Evolutionary conservation across 129 eudicot species (phyloP).

Genomic region (Scalesia atractyloides): DNA sequence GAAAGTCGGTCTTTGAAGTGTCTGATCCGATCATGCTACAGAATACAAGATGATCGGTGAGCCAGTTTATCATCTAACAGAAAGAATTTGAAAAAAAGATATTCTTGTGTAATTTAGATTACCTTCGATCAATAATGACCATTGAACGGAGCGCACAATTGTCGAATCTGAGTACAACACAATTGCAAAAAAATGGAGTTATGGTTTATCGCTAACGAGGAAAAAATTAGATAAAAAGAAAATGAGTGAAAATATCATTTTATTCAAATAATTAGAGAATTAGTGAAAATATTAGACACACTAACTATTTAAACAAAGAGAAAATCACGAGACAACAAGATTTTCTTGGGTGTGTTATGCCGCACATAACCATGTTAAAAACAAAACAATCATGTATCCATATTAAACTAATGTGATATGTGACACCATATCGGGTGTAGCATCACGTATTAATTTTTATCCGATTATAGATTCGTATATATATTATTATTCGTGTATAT

Average conservation of each 20-base stretch:
- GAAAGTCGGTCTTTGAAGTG: constrained; percentile 58
- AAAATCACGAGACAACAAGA: too few relatives aligned
- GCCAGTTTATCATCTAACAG: neutral
- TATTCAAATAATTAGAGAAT: neutral
- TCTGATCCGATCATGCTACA: constrained; percentile 61
- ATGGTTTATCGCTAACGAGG: neutral
- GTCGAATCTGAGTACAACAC: constrained; percentile 53
- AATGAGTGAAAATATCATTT: neutral
- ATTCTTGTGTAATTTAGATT: neutral
- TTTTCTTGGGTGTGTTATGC: too few relatives aligned
- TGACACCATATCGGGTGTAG: too few relatives aligned
- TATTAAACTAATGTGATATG: too few relatives aligned
- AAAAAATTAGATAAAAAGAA: neutral
- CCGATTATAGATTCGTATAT: too few relatives aligned
- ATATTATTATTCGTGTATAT: too few relatives aligned
- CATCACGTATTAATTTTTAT: too few relatives aligned
- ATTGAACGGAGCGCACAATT: constrained; percentile 91
- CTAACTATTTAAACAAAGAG: neutral
- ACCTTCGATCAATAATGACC: constrained; percentile 83
- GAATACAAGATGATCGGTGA: neutral
- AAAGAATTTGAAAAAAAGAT: neutral
- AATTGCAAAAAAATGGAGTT: neutral
- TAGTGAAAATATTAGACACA: neutral
- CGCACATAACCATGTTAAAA: too few relatives aligned
- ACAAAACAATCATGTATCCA: too few relatives aligned